Conservation (phyloP, 2,329 filamentous ascomycete genomes). For the Blastomyces gilchristii region DNA sequence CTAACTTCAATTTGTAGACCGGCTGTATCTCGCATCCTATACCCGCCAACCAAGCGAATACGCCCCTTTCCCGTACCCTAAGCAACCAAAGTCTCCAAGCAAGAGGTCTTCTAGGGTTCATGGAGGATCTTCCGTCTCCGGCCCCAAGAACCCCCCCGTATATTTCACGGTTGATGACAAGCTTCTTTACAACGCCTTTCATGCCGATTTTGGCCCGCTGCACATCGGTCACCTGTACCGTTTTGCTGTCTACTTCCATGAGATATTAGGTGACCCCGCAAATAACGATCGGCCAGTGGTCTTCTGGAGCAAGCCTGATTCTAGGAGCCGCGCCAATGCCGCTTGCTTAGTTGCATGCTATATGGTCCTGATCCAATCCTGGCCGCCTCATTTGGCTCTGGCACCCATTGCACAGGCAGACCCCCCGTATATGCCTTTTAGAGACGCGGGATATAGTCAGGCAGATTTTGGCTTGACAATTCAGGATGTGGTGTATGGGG, state of each 20-base stretch:
- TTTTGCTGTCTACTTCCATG: conserved; percentile 91
- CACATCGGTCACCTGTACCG: conserved; percentile 96
- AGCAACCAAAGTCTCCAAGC: conserved; percentile 54
- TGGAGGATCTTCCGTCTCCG: conserved; percentile 37
- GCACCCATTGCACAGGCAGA: conserved; percentile 95
- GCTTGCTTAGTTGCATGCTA: conserved; percentile 93
- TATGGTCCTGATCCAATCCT: conserved; percentile 96
- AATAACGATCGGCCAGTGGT: conserved; percentile 86
- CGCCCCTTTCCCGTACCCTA: conserved; percentile 76
- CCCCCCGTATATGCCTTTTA: conserved; percentile 96
- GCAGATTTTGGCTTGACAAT: conserved; percentile 93
- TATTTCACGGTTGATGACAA: conserved; percentile 94
- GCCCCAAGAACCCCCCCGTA: conserved; percentile 56
- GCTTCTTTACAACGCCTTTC: conserved; percentile 94
- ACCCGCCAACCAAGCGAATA: conserved; percentile 67
- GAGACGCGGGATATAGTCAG: conserved; percentile 95
- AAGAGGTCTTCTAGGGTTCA: conserved; percentile 61
- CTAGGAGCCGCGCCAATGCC: conserved; percentile 79
- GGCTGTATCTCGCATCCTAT: conserved; percentile 90
- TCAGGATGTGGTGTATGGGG: conserved; percentile 94
- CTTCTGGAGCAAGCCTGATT: conserved; percentile 89
- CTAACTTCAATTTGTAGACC: conserved; percentile 44
- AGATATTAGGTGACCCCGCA: conserved; percentile 81
- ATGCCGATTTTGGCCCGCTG: conserved; percentile 93
- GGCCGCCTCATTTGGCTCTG: conserved; percentile 90